Percentiles rank a stretch among this genome's conserved stretches.
phyloP scores from a whole-genome alignment of 2,329 filamentous ascomycete genomes.

The Paecilomyces niveus region DNA sequence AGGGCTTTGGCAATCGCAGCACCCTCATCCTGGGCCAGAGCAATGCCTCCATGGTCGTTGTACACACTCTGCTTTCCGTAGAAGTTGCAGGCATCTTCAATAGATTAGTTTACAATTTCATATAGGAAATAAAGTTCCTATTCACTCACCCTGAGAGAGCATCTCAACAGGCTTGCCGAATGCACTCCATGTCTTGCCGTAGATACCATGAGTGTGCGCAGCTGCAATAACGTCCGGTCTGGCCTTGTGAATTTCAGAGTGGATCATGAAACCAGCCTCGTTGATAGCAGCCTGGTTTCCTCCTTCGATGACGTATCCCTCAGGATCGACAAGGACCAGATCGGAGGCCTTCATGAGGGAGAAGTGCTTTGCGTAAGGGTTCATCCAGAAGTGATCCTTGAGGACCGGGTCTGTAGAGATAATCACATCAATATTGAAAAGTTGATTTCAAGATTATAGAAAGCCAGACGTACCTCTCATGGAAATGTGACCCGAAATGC shows the following conservation, averaged over 20 bases:
- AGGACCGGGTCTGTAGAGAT: conserved; percentile 23
- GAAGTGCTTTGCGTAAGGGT: conserved; percentile 34
- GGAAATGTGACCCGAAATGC: conserved; percentile 31
- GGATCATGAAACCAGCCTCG: conserved; percentile 52
- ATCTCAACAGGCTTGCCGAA: conserved; percentile 55
- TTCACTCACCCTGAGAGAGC: conserved; percentile 51
- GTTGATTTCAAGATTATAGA: background rate
- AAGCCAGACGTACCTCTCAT: conserved; percentile 22
- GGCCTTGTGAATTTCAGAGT: conserved; percentile 52
- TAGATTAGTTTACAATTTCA: background rate
- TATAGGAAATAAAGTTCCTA: background rate
- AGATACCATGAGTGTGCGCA: conserved; percentile 52
- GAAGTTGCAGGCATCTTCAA: conserved; percentile 31
- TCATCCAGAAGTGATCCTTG: conserved; percentile 35
- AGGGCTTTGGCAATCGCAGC: conserved; percentile 30
- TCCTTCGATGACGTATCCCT: conserved; percentile 34
- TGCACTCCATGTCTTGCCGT: conserved; percentile 56
- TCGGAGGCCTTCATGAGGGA: conserved; percentile 35
- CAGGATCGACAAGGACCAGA: conserved; percentile 32
- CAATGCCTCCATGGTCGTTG: conserved; percentile 34
- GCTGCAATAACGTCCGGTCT: conserved; percentile 53
- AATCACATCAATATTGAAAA: background rate
- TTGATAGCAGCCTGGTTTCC: conserved; percentile 34
- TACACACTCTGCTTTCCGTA: conserved; percentile 32
- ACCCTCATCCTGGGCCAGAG: conserved; percentile 34